A percentile compares a stretch with the other conserved stretches of the same genome.
Evolutionary conservation across 2,329 filamentous ascomycete species (phyloP).

Genomic region (Rhexocercosporidium sp.): DNA sequence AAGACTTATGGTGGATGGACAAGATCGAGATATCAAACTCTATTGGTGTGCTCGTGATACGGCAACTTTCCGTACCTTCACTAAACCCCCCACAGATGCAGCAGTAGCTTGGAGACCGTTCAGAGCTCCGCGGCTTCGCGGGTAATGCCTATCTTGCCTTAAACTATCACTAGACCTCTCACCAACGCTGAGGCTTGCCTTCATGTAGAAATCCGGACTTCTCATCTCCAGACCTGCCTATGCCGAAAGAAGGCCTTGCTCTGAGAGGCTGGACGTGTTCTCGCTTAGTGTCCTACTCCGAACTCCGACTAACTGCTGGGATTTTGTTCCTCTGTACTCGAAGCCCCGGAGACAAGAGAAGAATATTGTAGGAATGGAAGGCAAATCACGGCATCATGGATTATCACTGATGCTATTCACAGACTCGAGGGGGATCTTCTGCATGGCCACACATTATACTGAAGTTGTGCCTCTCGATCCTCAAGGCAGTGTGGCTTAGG

Average conservation of each 20-base stretch:
- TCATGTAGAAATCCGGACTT: conserved; percentile 9
- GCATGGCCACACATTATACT: conserved; percentile 4
- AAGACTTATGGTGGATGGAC: neutral
- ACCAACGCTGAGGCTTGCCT: neutral
- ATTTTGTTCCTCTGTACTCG: neutral
- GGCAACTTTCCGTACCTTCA: neutral
- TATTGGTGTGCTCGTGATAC: conserved; percentile 6
- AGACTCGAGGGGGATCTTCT: neutral
- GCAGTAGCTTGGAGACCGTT: neutral
- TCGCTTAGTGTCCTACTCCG: neutral
- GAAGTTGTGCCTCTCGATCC: conserved; percentile 6
- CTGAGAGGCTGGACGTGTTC: neutral
- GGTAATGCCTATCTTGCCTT: neutral
- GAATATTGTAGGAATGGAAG: conserved; percentile 1
- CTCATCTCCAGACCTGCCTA: neutral
- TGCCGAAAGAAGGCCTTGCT: neutral
- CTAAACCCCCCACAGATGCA: neutral
- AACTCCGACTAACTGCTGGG: neutral
- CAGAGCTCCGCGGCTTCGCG: neutral
- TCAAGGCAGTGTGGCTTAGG: conserved; percentile 9
- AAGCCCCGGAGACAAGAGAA: neutral
- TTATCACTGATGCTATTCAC: conserved; percentile 8
- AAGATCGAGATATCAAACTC: neutral
- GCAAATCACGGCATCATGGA: conserved; percentile 7
- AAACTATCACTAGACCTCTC: neutral